phyloP scores from a whole-genome alignment of 1,284 basidiomycete genomes.

The Ceratobasidium sp. region DNA sequence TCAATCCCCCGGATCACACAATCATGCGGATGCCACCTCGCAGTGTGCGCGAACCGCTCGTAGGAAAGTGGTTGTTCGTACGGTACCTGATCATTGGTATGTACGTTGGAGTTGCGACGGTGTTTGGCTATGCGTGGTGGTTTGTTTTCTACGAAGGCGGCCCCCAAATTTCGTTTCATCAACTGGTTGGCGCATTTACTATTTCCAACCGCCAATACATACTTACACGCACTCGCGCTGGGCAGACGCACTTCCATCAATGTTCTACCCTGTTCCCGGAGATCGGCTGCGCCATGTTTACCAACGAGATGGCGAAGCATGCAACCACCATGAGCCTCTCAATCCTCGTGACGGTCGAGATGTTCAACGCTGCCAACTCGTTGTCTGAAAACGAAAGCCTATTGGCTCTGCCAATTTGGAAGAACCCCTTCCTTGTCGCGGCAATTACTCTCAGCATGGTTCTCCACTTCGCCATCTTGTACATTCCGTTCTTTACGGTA shows the following conservation, averaged over 20 bases:
- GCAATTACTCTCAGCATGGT: slow-evolving; percentile 91
- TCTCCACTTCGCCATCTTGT: slow-evolving; percentile 93
- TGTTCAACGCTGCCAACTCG: slow-evolving; percentile 99
- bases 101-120: slow-evolving; percentile 95
- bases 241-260: slow-evolving; percentile 92
- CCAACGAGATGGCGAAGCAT: slow-evolving; percentile 81
- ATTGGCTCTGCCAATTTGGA: slow-evolving; percentile 89
- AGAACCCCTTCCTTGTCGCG: slow-evolving; percentile 89
- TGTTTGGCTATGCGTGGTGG: slow-evolving; percentile 99
- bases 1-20: slow-evolving; percentile 95
- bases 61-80: slow-evolving; percentile 95
- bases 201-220: slow-evolving; percentile 7
- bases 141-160: slow-evolving; percentile 91
- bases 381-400: slow-evolving; percentile 97
- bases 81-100: slow-evolving; percentile 92
- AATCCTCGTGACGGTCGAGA: slow-evolving; percentile 94
- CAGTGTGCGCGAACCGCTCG: slow-evolving; percentile 87
- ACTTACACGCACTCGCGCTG: background rate
- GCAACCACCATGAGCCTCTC: slow-evolving; percentile 97
- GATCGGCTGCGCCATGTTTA: slow-evolving; percentile 95
- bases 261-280: slow-evolving; percentile 84
- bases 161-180: slow-evolving; percentile 92
- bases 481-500: slow-evolving; percentile 93
- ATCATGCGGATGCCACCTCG: slow-evolving; percentile 96
- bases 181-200: slow-evolving; percentile 73